Percentiles rank a stretch among this genome's conserved stretches.
Evolutionary conservation across 2,329 filamentous ascomycete genomes (phyloP).

Genomic region (Pleomassaria siparia): DNA sequence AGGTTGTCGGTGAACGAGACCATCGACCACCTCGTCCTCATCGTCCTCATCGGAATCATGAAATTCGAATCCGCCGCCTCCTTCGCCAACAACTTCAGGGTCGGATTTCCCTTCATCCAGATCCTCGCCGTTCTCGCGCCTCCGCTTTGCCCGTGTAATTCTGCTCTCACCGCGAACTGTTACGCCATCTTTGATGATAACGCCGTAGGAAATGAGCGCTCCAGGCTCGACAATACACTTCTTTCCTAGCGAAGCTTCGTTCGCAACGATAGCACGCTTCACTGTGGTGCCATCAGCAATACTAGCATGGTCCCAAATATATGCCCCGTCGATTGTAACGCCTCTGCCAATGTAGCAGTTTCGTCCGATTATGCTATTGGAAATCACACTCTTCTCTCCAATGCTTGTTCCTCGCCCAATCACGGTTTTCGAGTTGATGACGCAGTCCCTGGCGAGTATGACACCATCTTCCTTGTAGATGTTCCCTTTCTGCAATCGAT

Average conservation of each 20-base stretch:
- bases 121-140: conserved; percentile 47
- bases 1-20: conserved; percentile 39
- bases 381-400: conserved; percentile 69
- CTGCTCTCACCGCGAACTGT: conserved; percentile 47
- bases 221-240: conserved; percentile 70
- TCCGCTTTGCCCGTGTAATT: conserved; percentile 51
- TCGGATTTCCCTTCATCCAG: conserved; percentile 46
- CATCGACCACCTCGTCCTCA: conserved; percentile 57
- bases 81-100: conserved; percentile 56
- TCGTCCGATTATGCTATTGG: conserved; percentile 78
- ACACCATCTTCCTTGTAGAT: conserved; percentile 80
- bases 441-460: conserved; percentile 69
- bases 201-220: conserved; percentile 77
- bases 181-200: conserved; percentile 66
- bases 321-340: conserved; percentile 75
- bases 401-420: conserved; percentile 77
- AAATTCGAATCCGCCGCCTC: conserved; percentile 64
- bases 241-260: conserved; percentile 70
- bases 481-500: conserved; percentile 67
- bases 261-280: conserved; percentile 73
- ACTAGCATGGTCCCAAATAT: conserved; percentile 82
- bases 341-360: conserved; percentile 85
- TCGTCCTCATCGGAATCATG: conserved; percentile 61
- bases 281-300: conserved; percentile 76
- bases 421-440: conserved; percentile 68